phyloP scores from a whole-genome alignment of 2,329 filamentous ascomycete genomes.

The Pseudocercospora macadamiae region DNA sequence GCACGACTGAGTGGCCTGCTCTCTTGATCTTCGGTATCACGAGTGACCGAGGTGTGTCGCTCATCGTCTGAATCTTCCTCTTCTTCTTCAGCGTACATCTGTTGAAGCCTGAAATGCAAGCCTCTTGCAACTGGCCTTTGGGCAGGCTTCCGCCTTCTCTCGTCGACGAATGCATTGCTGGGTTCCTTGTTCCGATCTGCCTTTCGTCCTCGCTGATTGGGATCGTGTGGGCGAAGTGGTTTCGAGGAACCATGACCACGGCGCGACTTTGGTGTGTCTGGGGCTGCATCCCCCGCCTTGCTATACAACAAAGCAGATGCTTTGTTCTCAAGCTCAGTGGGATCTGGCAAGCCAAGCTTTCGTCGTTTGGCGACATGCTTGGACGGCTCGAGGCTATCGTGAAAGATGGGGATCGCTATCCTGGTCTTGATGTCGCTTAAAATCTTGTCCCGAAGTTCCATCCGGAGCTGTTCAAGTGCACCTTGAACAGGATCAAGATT shows the following conservation, averaged over 20 bases:
- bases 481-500: constrained; percentile 89
- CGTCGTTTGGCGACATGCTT: constrained; percentile 79
- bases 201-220: constrained; percentile 43
- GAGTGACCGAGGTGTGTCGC: constrained; percentile 64
- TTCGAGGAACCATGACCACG: too few relatives aligned
- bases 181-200: constrained; percentile 40
- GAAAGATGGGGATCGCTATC: constrained; percentile 78
- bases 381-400: constrained; percentile 78
- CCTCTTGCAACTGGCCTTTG: constrained; percentile 69
- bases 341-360: constrained; percentile 75
- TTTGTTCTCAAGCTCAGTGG: constrained; percentile 59
- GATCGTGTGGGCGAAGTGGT: constrained; percentile 49
- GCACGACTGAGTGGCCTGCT: constrained; percentile 77
- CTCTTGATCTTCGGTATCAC: constrained; percentile 84
- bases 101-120: constrained; percentile 76
- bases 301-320: constrained; percentile 47
- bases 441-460: constrained; percentile 83
- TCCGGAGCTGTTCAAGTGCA: constrained; percentile 75
- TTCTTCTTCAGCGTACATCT: constrained; percentile 74
- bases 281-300: constrained; percentile 63
- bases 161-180: constrained; percentile 56
- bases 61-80: constrained; percentile 83
- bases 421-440: constrained; percentile 87
- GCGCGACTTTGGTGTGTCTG: constrained; percentile 63
- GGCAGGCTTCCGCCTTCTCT: constrained; percentile 61